Evolutionary conservation across 1,139 yeast genomes (phyloP).

Genomic region (Taphrina sp.): DNA sequence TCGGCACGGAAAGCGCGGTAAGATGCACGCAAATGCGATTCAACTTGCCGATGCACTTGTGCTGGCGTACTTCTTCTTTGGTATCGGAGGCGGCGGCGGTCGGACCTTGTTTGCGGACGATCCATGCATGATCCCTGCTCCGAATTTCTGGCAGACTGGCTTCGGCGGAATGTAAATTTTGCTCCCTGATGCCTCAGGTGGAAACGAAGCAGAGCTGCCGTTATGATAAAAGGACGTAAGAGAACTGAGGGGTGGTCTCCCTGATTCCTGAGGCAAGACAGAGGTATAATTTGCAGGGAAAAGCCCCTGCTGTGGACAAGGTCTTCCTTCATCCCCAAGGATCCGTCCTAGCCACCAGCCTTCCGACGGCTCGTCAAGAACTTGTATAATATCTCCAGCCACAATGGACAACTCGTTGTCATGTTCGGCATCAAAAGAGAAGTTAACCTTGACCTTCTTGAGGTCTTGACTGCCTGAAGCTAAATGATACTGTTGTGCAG

Average conservation of each 20-base stretch:
- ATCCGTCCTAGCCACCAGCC: conserved; percentile 40
- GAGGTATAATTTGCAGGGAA: conserved; percentile 38
- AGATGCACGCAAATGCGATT: too few relatives aligned
- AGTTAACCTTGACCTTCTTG: conserved; percentile 37
- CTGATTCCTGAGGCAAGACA: too few relatives aligned
- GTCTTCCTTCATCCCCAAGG: conserved; percentile 16
- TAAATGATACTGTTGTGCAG: not conserved
- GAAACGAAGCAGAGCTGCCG: too few relatives aligned
- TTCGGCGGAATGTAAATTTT: too few relatives aligned
- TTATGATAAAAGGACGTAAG: too few relatives aligned
- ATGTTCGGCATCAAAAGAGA: conserved; percentile 38
- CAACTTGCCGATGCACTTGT: too few relatives aligned
- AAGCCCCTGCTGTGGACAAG: conserved; percentile 31
- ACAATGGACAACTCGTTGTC: conserved; percentile 37
- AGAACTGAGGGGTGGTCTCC: too few relatives aligned
- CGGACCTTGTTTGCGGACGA: not conserved
- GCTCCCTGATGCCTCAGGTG: too few relatives aligned
- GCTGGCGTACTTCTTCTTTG: conserved; percentile 7
- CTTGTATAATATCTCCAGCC: conserved; percentile 37
- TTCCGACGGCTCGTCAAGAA: conserved; percentile 38
- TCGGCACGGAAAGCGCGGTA: too few relatives aligned
- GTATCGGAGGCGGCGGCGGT: conserved; percentile 15
- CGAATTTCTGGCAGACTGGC: too few relatives aligned
- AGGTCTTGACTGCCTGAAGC: conserved; percentile 33
- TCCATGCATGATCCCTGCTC: too few relatives aligned